These are phyloP conservation scores for Trametes polyzona DNA, from an alignment of 1,284 basidiomycete species.

Conservation along the genomic window DNA sequence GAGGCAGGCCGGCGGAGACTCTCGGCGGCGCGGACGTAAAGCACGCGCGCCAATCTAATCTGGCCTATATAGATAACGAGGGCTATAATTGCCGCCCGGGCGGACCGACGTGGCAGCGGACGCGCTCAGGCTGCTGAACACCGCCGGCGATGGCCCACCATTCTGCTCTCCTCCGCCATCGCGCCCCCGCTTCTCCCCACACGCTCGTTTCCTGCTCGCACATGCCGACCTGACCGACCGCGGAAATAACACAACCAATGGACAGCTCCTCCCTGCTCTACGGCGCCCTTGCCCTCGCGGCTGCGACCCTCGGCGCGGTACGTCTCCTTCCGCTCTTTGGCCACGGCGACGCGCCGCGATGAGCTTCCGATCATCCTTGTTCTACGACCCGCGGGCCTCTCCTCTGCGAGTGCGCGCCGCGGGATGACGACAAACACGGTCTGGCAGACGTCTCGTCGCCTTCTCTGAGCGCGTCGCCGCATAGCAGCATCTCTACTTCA, in stretches of 20 bases:
- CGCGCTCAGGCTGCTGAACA: neutral
- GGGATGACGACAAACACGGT: conserved; percentile 67
- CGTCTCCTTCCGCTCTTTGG: conserved; percentile 13
- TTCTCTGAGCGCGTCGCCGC: conserved; percentile 38
- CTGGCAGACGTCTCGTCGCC: conserved; percentile 39
- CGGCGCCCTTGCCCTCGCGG: conserved; percentile 28
- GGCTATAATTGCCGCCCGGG: neutral
- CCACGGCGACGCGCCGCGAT: conserved; percentile 46
- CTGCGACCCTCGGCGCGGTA: conserved; percentile 31
- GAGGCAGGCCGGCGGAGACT: conserved; percentile 8
- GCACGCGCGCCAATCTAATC: neutral
- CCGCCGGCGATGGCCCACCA: neutral
- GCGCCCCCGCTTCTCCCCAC: neutral
- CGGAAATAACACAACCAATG: conserved; percentile 19
- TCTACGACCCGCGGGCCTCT: conserved; percentile 76
- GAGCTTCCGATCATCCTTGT: conserved; percentile 85
- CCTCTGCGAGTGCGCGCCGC: conserved; percentile 49
- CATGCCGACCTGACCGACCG: conserved; percentile 18
- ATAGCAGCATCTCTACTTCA: conserved; percentile 24
- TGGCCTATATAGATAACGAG: neutral
- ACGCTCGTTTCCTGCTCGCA: neutral
- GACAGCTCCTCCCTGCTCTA: conserved; percentile 29
- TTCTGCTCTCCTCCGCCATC: neutral
- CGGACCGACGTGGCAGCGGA: conserved; percentile 19
- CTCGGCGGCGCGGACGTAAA: neutral